Evolutionary conservation across 257 asterid genomes (phyloP).

Genomic region (Solanum corneliomulleri): DNA sequence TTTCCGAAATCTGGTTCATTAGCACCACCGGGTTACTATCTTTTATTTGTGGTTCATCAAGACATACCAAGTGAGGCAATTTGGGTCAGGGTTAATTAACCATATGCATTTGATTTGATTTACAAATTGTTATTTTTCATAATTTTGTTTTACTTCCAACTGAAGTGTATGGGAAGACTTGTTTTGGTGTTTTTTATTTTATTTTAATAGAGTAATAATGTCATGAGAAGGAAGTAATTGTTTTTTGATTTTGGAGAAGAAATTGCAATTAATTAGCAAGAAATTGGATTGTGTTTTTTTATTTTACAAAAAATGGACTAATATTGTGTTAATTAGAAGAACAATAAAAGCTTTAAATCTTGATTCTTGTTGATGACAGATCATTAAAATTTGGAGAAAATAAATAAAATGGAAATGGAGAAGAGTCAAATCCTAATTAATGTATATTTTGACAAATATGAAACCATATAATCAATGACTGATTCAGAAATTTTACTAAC

Average conservation of each 20-base stretch:
- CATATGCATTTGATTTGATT: not conserved
- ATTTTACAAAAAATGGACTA: not conserved
- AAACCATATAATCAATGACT: fast-evolving
- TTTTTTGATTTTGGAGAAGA: not conserved
- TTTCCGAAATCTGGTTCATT: slow-evolving; percentile 1
- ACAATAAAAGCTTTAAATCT: not conserved
- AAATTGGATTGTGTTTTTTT: not conserved
- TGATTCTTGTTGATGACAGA: too few species aligned
- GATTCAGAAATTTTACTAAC: not conserved
- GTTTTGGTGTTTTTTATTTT: not conserved
- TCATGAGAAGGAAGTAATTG: not conserved
- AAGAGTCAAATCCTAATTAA: too few species aligned
- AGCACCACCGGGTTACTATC: slow-evolving; percentile 28
- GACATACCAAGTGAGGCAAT: slow-evolving; percentile 30
- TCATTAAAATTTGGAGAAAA: too few species aligned
- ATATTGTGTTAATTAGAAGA: not conserved
- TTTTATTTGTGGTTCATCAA: slow-evolving; percentile 22
- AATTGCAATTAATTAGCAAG: not conserved
- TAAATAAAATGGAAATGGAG: too few species aligned
- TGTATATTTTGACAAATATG: not conserved
- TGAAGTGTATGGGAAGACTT: not conserved
- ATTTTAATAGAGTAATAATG: not conserved
- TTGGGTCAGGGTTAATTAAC: slow-evolving; percentile 23
- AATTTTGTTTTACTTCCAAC: not conserved
- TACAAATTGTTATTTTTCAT: not conserved